phyloP scores from a whole-genome alignment of 306 rosid species.

The Canavalia gladiata region DNA sequence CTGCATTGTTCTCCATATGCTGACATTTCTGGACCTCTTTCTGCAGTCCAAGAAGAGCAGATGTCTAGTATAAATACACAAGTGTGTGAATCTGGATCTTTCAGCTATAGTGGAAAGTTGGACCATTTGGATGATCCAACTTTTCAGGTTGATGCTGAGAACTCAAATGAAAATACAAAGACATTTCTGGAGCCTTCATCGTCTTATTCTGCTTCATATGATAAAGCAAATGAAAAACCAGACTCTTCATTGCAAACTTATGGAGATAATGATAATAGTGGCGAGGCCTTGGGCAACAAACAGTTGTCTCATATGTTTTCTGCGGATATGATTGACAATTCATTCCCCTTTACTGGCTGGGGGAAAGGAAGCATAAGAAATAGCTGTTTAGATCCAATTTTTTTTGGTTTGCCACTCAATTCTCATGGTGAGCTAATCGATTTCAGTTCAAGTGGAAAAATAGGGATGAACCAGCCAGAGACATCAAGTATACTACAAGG shows the following conservation, averaged over 20 bases:
- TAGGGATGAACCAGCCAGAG: conserved; percentile 56
- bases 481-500: conserved; percentile 53
- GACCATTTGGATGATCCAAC: conserved; percentile 59
- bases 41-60: conserved; percentile 55
- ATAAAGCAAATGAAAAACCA: conserved; percentile 60
- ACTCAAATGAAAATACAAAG: conserved; percentile 55
- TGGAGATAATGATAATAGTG: conserved; percentile 50
- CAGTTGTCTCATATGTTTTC: conserved; percentile 52
- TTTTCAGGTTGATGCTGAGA: conserved; percentile 54
- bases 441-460: conserved; percentile 67
- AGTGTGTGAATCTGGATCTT: conserved; percentile 59
- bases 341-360: conserved; percentile 58
- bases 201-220: conserved; percentile 56
- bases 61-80: conserved; percentile 52
- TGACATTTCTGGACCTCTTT: conserved; percentile 56
- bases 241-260: conserved; percentile 55
- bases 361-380: conserved; percentile 59
- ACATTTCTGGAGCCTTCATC: conserved; percentile 61
- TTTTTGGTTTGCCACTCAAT: conserved; percentile 89
- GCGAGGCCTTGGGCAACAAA: conserved; percentile 50
- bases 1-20: conserved; percentile 53
- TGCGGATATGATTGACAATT: conserved; percentile 55
- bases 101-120: conserved; percentile 60
- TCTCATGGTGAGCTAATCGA: conserved; percentile 91
- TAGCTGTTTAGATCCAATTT: conserved; percentile 56